A percentile compares a stretch with the other conserved stretches of the same genome.
These are phyloP conservation scores for Dendryphion nanum DNA, from an alignment of 2,329 filamentous ascomycete species.

Conservation along the genomic window DNA sequence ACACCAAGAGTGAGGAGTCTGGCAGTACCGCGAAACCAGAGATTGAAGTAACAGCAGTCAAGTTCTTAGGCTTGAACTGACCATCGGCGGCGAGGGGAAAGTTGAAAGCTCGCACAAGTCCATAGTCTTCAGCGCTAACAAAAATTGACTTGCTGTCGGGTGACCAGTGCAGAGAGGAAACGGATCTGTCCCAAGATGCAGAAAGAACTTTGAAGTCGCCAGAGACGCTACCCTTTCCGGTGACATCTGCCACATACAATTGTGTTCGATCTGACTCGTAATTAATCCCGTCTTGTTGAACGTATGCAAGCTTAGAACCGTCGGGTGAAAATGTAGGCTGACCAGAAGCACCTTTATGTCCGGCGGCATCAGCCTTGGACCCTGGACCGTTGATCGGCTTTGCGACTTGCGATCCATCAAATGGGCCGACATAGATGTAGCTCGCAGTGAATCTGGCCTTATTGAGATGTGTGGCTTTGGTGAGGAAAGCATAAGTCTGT, in stretches of 20 bases:
- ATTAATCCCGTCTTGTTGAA: conserved; percentile 61
- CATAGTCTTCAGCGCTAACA: conserved; percentile 34
- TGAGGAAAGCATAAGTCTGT: conserved; percentile 62
- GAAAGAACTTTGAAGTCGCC: conserved; percentile 33
- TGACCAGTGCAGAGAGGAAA: conserved; percentile 29
- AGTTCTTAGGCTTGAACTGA: conserved; percentile 44
- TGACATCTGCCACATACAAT: conserved; percentile 33
- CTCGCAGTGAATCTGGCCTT: conserved; percentile 76
- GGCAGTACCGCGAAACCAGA: conserved; percentile 55
- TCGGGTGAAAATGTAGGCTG: conserved; percentile 72
- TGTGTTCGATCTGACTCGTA: conserved; percentile 82
- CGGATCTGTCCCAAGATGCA: conserved; percentile 29
- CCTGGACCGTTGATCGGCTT: conserved; percentile 34
- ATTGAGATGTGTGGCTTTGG: conserved; percentile 70
- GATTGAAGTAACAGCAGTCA: conserved; percentile 43
- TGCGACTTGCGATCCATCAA: conserved; percentile 56
- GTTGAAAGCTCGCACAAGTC: conserved; percentile 53
- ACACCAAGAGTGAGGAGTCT: conserved; percentile 52
- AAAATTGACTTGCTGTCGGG: conserved; percentile 32
- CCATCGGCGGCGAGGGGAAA: conserved; percentile 58
- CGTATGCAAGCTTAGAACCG: conserved; percentile 71
- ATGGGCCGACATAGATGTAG: conserved; percentile 72
- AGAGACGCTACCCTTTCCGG: conserved; percentile 19
- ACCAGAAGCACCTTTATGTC: conserved; percentile 63
- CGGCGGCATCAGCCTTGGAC: conserved; percentile 28